Percentiles rank a stretch among this genome's conserved stretches.
Conservation (phyloP, 345 rosid species). For the Pugionium cornutum region DNA sequence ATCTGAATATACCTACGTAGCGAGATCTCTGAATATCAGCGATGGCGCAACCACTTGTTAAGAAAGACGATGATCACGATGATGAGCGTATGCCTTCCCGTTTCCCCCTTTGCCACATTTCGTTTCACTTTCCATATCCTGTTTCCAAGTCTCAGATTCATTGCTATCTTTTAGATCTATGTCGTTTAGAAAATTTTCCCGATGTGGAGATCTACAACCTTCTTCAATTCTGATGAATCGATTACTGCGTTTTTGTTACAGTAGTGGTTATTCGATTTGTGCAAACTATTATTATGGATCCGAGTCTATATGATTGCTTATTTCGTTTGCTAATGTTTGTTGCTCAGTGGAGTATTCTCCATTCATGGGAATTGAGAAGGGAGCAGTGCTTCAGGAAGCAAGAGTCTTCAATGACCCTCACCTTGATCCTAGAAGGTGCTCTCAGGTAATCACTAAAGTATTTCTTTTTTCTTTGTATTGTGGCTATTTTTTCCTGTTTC, state of each 20-base stretch:
- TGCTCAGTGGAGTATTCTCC: slow-evolving; percentile 84
- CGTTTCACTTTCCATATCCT: no score
- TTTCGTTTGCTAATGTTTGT: neutral
- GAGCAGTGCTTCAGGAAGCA: slow-evolving; percentile 97
- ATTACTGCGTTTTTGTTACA: no score
- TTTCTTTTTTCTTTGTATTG: neutral
- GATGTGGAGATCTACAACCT: no score
- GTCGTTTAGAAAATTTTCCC: no score
- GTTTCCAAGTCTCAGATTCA: no score
- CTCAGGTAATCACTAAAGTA: slow-evolving; percentile 58
- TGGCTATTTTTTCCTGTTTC: neutral
- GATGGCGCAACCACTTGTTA: slow-evolving; percentile 94
- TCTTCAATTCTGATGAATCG: no score
- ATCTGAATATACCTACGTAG: neutral
- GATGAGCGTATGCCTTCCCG: slow-evolving; percentile 69
- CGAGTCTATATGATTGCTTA: no score
- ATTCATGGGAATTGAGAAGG: slow-evolving; percentile 92
- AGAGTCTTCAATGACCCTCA: slow-evolving; percentile 98
- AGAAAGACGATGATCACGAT: slow-evolving; percentile 98
- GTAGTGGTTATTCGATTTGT: neutral
- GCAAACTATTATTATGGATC: neutral
- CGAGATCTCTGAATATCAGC: slow-evolving; percentile 38
- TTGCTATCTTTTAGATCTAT: no score
- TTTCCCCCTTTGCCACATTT: no score
- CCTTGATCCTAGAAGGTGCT: slow-evolving; percentile 95